These are phyloP conservation scores for Melaleuca quinquenervia DNA, from an alignment of 345 rosid species.

Conservation along the genomic window DNA sequence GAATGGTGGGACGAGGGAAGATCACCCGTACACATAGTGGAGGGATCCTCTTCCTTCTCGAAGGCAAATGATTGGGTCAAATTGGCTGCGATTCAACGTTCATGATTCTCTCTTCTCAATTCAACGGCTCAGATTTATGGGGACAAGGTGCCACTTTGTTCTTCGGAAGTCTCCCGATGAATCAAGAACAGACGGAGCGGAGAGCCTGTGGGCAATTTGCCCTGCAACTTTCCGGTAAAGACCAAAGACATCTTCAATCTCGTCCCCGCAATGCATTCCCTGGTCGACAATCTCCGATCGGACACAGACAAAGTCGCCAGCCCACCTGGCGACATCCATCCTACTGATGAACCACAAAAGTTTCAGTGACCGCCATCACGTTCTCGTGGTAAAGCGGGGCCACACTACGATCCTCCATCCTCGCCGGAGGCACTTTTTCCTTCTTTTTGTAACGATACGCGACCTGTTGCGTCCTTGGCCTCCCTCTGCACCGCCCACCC, in stretches of 20 bases:
- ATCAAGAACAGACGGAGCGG: not conserved
- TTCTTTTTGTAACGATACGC: not conserved
- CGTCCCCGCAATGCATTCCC: not conserved
- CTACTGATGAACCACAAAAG: conserved; percentile 1
- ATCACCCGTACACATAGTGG: too few relatives aligned
- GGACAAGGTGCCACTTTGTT: too few relatives aligned
- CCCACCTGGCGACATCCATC: conserved; percentile 12
- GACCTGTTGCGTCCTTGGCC: not conserved
- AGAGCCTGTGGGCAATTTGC: not conserved
- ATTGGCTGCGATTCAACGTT: too few relatives aligned
- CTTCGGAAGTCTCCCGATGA: not conserved
- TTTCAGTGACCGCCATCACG: not conserved
- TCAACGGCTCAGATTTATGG: too few relatives aligned
- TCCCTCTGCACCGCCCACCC: not conserved
- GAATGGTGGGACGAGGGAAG: too few relatives aligned
- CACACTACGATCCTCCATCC: not conserved
- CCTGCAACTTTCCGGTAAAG: not conserved
- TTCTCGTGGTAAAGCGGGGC: not conserved
- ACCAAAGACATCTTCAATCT: not conserved
- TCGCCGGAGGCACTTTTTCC: not conserved
- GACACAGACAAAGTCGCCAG: not conserved
- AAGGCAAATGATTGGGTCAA: too few relatives aligned
- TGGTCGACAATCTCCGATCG: not conserved
- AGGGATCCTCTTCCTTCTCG: too few relatives aligned
- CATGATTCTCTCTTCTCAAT: too few relatives aligned